Conservation (phyloP, 805 yeast species). For the Wickerhamomyces chambardii region DNA sequence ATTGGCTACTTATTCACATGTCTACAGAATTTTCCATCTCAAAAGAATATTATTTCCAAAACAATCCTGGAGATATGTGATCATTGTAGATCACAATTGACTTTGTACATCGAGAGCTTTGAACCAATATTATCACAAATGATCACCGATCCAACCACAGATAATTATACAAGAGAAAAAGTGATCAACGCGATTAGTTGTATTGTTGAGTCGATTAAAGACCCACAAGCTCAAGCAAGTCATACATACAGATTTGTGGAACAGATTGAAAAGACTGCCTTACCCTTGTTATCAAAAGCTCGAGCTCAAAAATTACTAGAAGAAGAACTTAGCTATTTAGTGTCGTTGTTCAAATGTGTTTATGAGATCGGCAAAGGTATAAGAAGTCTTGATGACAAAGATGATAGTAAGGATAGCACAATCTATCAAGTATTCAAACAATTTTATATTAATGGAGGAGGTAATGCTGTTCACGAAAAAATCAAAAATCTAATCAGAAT, state of each 20-base stretch:
- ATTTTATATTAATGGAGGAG: constrained; percentile 35
- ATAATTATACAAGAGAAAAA: constrained; percentile 44
- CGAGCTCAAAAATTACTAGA: constrained; percentile 6
- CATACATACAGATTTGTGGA: constrained; percentile 24
- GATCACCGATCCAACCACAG: constrained; percentile 30
- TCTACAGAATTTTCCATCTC: constrained; percentile 16
- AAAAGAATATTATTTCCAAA: constrained; percentile 35
- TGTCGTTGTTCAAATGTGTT: constrained; percentile 53
- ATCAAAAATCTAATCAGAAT: constrained; percentile 30
- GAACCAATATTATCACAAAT: constrained; percentile 38
- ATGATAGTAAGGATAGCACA: constrained; percentile 15
- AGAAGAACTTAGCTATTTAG: constrained; percentile 32
- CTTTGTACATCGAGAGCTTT: constrained; percentile 35
- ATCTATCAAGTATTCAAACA: constrained; percentile 12
- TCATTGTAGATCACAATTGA: constrained; percentile 35
- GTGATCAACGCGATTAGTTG: constrained; percentile 55
- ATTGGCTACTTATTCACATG: constrained; percentile 46
- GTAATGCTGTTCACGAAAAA: constrained; percentile 32
- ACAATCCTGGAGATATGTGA: constrained; percentile 54
- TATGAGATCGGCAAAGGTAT: constrained; percentile 67
- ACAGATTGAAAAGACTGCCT: constrained; percentile 17
- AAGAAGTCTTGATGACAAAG: constrained; percentile 38
- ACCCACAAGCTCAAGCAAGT: constrained; percentile 34
- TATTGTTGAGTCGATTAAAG: constrained; percentile 44
- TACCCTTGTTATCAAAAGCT: constrained; percentile 7